Conservation (phyloP, 106 monocot genomes). For the Agapanthus africanus region DNA sequence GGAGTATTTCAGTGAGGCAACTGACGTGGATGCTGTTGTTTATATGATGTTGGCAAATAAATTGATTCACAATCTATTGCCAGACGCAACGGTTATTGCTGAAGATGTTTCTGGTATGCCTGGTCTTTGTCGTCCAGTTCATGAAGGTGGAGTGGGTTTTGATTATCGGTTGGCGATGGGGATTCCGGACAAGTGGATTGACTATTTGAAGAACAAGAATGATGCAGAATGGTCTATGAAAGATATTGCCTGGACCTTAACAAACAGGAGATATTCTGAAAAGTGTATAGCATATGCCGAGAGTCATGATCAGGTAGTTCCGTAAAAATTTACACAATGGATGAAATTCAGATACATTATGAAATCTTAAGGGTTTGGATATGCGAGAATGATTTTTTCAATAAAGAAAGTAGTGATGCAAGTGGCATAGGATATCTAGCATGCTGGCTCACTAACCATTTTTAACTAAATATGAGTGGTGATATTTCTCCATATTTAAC, state of each 20-base stretch:
- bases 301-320: slow-evolving; percentile 91
- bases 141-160: slow-evolving; percentile 87
- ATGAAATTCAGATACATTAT: no score
- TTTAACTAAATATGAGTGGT: not conserved
- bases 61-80: slow-evolving; percentile 55
- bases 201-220: slow-evolving; percentile 77
- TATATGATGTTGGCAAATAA: slow-evolving; percentile 89
- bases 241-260: slow-evolving; percentile 55
- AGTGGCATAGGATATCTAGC: not conserved
- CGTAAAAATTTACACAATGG: slow-evolving; percentile 5
- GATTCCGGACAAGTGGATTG: slow-evolving; percentile 92
- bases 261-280: slow-evolving; percentile 84
- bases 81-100: slow-evolving; percentile 74
- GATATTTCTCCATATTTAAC: no score
- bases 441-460: not conserved
- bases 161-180: slow-evolving; percentile 90
- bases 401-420: not conserved
- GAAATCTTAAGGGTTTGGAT: no score
- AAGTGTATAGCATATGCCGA: slow-evolving; percentile 91
- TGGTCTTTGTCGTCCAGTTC: slow-evolving; percentile 53
- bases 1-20: slow-evolving; percentile 76
- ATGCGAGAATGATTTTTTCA: not conserved
- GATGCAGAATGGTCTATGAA: slow-evolving; percentile 76
- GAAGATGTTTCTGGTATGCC: slow-evolving; percentile 99
- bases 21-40: slow-evolving; percentile 86